Evolutionary conservation across 495 filamentous ascomycete genomes (phyloP).

Genomic region (Lophiostoma macrostomum): DNA sequence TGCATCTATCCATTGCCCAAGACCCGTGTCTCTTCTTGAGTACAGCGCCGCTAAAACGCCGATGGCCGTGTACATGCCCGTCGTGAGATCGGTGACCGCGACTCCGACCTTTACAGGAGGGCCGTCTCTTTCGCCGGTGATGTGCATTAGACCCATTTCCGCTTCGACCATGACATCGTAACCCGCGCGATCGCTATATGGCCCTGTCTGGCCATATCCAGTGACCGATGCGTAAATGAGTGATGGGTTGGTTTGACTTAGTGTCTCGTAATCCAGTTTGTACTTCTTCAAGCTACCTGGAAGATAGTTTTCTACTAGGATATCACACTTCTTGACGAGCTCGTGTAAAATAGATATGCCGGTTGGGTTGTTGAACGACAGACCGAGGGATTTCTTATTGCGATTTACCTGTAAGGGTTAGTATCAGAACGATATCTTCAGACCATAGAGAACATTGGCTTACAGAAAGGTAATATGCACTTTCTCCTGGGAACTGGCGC

Average conservation of each 20-base stretch:
- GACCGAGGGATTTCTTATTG: constrained; percentile 32
- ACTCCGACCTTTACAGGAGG: constrained; percentile 38
- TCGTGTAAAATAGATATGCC: constrained; percentile 26
- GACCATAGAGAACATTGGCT: background rate
- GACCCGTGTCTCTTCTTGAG: constrained; percentile 35
- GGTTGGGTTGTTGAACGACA: constrained; percentile 29
- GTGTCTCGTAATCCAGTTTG: constrained; percentile 32
- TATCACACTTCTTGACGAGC: constrained; percentile 35
- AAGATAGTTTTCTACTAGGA: constrained; percentile 42
- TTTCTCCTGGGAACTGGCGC: constrained; percentile 26
- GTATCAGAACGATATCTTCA: background rate
- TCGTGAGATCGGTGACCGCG: constrained; percentile 40
- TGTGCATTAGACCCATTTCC: constrained; percentile 42
- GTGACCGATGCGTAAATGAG: constrained; percentile 40
- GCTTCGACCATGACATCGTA: constrained; percentile 34
- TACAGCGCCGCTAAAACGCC: constrained; percentile 37
- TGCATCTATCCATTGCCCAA: constrained; percentile 38
- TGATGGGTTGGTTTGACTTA: constrained; percentile 33
- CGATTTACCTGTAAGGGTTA: constrained; percentile 23
- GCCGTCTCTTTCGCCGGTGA: constrained; percentile 38
- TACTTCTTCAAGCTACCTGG: constrained; percentile 37
- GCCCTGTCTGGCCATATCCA: constrained; percentile 38
- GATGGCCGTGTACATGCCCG: constrained; percentile 40
- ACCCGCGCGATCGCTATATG: constrained; percentile 36
- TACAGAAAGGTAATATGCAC: constrained; percentile 29